Evolutionary conservation across 495 filamentous ascomycete species (phyloP), one percentile per base, ranked within the genome.

Genomic region (Pyrenopolyporus hunteri): DNA sequence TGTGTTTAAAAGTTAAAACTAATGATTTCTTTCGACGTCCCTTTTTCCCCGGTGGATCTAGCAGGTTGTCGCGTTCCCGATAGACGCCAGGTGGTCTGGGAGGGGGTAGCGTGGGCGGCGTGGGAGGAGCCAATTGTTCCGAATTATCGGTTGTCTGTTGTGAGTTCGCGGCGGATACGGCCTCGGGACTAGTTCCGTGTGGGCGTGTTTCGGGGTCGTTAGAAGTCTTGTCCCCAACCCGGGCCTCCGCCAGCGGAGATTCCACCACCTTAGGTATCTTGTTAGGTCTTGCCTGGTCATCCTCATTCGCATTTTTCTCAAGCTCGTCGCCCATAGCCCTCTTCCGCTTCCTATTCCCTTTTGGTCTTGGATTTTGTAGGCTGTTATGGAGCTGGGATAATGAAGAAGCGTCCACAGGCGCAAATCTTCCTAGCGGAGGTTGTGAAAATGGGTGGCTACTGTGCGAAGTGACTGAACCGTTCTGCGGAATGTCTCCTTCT

Each of bases 1-100:
- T 62, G 1, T 55, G 57, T 37, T 62, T 68, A 26, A 78, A 71
- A 29, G 70, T 67, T 1, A 76, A 49, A 13, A 78, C 73, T 1
- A 72, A 26, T n/a, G 76, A 75, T 39, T 66, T 68, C 26, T 35
- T 69, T 19, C 50, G 63, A 25, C 70, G 60, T 1, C 72, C 64
- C 29, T 71, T 76, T 47, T 70, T 73, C 3, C 20, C 50, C 10
- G 50, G 47, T 2, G 63, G 63, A 42, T 69, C 63, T 10, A 71
- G 16, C n/a, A 49, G 59, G 40, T 71, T 69, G 44, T 65, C 50
- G 16, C 44, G 43, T 16, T 65, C 69, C 32, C 63, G 66, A 40
- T 71, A 66, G 29, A 71, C 63, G 8, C 69, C 69, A 33, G 69
- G 57, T 26, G 50, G 25, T 16, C 66, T 58, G 9, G 54, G 29